Conservation (phyloP, 495 filamentous ascomycete species). For the Aspergillus cavernicola region DNA sequence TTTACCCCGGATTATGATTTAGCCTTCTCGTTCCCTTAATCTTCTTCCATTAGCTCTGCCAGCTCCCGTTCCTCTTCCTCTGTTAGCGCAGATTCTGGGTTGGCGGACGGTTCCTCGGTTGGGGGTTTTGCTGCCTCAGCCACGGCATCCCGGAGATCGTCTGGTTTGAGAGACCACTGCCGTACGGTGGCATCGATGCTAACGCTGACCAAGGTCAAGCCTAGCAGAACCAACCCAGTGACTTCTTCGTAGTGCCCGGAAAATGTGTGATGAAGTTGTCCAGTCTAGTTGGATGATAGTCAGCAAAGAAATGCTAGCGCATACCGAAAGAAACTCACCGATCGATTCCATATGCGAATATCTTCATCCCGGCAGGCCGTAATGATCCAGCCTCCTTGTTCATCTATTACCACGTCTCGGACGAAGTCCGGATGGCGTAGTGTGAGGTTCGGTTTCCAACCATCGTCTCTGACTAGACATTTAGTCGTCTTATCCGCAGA, state of each 20-base stretch:
- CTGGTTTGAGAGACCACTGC: constrained; percentile 67
- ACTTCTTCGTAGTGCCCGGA: constrained; percentile 92
- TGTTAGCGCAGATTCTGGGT: constrained; percentile 54
- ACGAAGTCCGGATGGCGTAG: constrained; percentile 87
- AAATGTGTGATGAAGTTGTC: constrained; percentile 71
- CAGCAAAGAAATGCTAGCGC: constrained; percentile 1
- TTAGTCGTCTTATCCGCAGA: constrained; percentile 82
- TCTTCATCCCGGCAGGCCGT: constrained; percentile 91
- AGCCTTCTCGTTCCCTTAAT: constrained; percentile 27
- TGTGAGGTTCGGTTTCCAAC: constrained; percentile 65
- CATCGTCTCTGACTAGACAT: constrained; percentile 61
- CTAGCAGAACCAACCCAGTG: constrained; percentile 67
- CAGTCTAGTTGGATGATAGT: constrained; percentile 48
- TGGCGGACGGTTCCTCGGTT: constrained; percentile 42
- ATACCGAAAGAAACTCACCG: constrained; percentile 45
- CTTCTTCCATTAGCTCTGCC: constrained; percentile 81
- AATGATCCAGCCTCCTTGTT: constrained; percentile 73
- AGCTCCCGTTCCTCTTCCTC: constrained; percentile 83
- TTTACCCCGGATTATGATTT: constrained; percentile 1
- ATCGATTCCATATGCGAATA: constrained; percentile 81
- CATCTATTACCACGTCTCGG: constrained; percentile 69
- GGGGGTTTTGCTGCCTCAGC: constrained; percentile 53
- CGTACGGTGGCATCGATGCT: constrained; percentile 86
- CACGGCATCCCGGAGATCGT: constrained; percentile 59
- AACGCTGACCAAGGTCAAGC: constrained; percentile 65